These are phyloP conservation scores for Suhomyces faveliae DNA, from an alignment of 805 yeast species.

Conservation along the genomic window DNA sequence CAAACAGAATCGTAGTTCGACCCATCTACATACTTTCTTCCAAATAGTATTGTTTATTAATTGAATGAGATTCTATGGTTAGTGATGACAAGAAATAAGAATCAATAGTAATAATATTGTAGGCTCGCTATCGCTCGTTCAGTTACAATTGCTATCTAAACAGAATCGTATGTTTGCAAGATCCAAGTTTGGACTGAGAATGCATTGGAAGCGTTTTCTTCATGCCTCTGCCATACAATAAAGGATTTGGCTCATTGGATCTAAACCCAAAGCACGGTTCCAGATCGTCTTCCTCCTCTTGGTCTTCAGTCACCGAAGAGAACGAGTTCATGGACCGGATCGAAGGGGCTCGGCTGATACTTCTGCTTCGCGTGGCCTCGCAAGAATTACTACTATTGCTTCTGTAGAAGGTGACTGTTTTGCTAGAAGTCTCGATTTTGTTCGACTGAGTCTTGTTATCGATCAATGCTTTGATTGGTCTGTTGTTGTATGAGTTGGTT, in stretches of 20 bases:
- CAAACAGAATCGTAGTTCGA: too few species aligned
- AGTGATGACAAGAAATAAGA: too few species aligned
- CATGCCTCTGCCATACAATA: neutral
- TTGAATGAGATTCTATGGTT: too few species aligned
- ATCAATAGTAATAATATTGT: too few species aligned
- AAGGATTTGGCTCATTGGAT: neutral
- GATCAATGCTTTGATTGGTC: conserved; percentile 28
- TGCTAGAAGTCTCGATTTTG: conserved; percentile 36
- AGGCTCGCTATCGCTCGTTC: too few species aligned
- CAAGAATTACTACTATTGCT: conserved; percentile 20
- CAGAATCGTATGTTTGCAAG: neutral
- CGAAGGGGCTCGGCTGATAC: conserved; percentile 31
- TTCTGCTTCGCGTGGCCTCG: conserved; percentile 15
- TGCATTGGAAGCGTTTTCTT: neutral
- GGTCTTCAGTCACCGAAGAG: conserved; percentile 19
- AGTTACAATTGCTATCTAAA: too few species aligned
- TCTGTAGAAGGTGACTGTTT: conserved; percentile 43
- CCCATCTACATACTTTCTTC: too few species aligned
- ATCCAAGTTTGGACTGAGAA: neutral
- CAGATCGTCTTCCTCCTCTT: conserved; percentile 17
- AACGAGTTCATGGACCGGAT: conserved; percentile 28
- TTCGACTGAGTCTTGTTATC: conserved; percentile 25
- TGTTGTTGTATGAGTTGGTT: conserved; percentile 40
- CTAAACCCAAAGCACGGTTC: neutral
- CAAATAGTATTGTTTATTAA: too few species aligned